A percentile compares a stretch with the other conserved stretches of the same genome.
These are phyloP conservation scores for baker's yeast (Saccharomyces cerevisiae) DNA, from an alignment of 805 yeast species.

Conservation along the genomic window DNA sequence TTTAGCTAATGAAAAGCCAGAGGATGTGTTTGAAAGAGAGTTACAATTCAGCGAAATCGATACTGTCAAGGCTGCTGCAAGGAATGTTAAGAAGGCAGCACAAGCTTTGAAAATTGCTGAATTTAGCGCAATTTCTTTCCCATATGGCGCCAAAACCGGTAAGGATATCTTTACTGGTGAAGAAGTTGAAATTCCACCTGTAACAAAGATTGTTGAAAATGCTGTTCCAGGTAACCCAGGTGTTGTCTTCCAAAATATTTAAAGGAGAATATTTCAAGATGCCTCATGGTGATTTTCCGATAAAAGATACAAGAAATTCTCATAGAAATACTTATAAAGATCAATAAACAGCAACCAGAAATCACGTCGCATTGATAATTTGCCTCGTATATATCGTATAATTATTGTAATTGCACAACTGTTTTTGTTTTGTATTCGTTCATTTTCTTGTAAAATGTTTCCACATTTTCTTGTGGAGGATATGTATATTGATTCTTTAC, in stretches of 20 bases:
- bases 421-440: not conserved
- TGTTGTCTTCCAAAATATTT: slow-evolving; percentile 60
- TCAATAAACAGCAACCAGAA: not conserved
- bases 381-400: not conserved
- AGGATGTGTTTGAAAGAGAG: slow-evolving; percentile 81
- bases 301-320: not conserved
- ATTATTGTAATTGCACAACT: not conserved
- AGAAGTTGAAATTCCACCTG: slow-evolving; percentile 50
- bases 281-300: not conserved
- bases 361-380: not conserved
- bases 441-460: not conserved
- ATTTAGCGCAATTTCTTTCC: slow-evolving; percentile 53
- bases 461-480: not conserved
- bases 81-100: slow-evolving; percentile 55
- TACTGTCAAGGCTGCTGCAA: slow-evolving; percentile 47
- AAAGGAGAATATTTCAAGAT: slow-evolving; percentile 7
- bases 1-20: slow-evolving; percentile 58
- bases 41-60: slow-evolving; percentile 73
- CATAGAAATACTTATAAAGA: not conserved
- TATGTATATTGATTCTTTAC: not conserved
- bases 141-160: slow-evolving; percentile 57
- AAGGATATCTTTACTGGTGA: slow-evolving; percentile 60
- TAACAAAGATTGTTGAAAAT: slow-evolving; percentile 63
- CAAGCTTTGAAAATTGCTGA: slow-evolving; percentile 48
- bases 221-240: slow-evolving; percentile 96